Evolutionary conservation across 306 rosid species (phyloP).

Genomic region (Quercus mongolica): DNA sequence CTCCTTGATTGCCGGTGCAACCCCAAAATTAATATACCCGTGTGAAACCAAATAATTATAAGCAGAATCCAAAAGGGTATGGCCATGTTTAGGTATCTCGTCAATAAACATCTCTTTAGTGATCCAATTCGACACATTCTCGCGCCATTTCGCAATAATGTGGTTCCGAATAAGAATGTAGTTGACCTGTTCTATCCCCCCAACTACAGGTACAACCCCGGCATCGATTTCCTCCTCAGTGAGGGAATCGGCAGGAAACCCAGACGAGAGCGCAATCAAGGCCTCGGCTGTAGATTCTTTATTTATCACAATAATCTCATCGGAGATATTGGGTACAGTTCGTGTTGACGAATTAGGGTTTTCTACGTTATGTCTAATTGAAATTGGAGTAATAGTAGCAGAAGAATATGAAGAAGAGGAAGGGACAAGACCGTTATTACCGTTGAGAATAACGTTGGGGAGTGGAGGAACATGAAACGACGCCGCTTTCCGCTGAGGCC

Average conservation of each 20-base stretch:
- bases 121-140: constrained; percentile 77
- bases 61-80: constrained; percentile 63
- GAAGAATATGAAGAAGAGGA: constrained; percentile 13
- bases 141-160: constrained; percentile 94
- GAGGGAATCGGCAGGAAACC: constrained; percentile 87
- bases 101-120: constrained; percentile 60
- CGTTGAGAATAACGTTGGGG: constrained; percentile 28
- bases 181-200: constrained; percentile 94
- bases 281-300: constrained; percentile 91
- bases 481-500: constrained; percentile 69
- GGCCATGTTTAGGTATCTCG: constrained; percentile 62
- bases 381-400: constrained; percentile 20
- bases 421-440: constrained; percentile 28
- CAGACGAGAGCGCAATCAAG: constrained; percentile 67
- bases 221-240: constrained; percentile 89
- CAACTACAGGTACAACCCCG: constrained; percentile 62
- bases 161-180: constrained; percentile 87
- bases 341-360: constrained; percentile 20
- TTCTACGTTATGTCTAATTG: constrained; percentile 28
- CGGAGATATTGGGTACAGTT: constrained; percentile 41
- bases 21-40: constrained; percentile 84
- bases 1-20: constrained; percentile 61
- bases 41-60: constrained; percentile 69
- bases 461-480: constrained; percentile 47
- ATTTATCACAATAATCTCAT: constrained; percentile 83